Base-by-base conservation (phyloP, 2,329 filamentous ascomycete genomes). In the Fusarium pseudograminearum region DNA sequence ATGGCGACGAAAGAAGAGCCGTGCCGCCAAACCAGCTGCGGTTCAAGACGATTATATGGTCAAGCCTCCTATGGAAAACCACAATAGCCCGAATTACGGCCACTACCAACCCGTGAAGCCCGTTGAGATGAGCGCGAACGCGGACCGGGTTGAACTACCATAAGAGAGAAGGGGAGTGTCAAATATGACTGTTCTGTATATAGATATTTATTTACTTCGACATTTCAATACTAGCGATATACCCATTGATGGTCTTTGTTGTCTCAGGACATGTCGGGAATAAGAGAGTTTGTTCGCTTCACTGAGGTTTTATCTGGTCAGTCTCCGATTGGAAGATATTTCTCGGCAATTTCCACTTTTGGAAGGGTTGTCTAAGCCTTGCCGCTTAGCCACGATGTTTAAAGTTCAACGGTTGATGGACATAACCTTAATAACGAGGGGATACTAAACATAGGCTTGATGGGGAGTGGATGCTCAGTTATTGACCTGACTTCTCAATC, bases 1-100 rank as follows among this genome's bases (percentile, higher is more conserved):
- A 1, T 52, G 48, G 48, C 28, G 34, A 11, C 40, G 36, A 28
- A 52, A 52, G 34, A 52, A 52, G 48, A 52, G 48, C 16, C n/a
- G 18, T 16, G 42, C 33, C 7, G 14, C 46, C 0, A 34, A 36
- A 14, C 31, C 46, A 4, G 10, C 16, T 0, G 7, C 14, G 4
- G 24, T 30, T 6, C n/a, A 33, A 1, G 33, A 51, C 4, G 48
- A 40, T 3, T 52, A 40, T 2, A 41, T 40, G 48, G 14, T 14
- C 10, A 41, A 52, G 15, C 24, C 10, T 9, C 33, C 33, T 0
- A n/a, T 24, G n/a, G 36, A 52, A 14, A 22, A 12, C 16, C 7
- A 18, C 3, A 18, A 18, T 9, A 3, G 33, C 11, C 8, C 44
- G 44, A 15, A 4, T 5, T 40, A 52, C 12, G 24, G 48, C 5